Conservation (phyloP, 2,329 filamentous ascomycete species). For the Colletotrichum magnum region DNA sequence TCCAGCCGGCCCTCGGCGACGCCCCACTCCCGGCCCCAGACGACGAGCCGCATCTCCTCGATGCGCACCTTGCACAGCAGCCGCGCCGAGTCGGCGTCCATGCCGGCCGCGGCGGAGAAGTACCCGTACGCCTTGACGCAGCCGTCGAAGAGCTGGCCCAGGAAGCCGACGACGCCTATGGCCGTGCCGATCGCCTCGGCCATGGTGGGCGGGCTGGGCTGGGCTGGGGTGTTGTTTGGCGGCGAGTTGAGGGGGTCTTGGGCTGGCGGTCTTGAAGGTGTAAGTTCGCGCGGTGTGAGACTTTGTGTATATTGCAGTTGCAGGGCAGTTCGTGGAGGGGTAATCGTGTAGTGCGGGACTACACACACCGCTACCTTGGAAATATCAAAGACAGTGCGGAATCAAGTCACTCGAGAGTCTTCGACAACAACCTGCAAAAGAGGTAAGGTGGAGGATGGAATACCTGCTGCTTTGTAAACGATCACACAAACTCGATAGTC, state of each 20-base stretch:
- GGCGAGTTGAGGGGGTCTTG: background rate
- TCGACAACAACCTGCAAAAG: too few species aligned
- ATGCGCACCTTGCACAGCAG: constrained; percentile 64
- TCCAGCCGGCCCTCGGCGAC: constrained; percentile 61
- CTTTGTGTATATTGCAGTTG: too few species aligned
- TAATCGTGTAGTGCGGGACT: too few species aligned
- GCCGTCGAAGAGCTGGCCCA: constrained; percentile 63
- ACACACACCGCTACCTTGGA: too few species aligned
- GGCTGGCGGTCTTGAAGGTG: too few species aligned
- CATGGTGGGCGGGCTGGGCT: constrained; percentile 43
- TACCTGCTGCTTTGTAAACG: too few species aligned
- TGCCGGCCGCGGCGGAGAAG: constrained; percentile 58
- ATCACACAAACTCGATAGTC: too few species aligned
- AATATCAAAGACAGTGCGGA: too few species aligned
- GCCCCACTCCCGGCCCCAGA: constrained; percentile 64
- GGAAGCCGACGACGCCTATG: constrained; percentile 59
- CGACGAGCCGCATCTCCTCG: constrained; percentile 63
- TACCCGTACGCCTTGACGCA: constrained; percentile 62
- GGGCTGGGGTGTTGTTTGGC: background rate
- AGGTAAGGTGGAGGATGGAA: too few species aligned
- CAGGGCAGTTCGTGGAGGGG: too few species aligned
- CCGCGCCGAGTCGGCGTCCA: constrained; percentile 59
- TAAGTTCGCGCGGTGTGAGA: too few species aligned
- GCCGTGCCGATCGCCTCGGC: constrained; percentile 59
- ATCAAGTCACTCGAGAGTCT: too few species aligned